Evolutionary conservation across 805 yeast species (phyloP), one percentile per base, ranked within the genome.

Genomic region (Suhomyces emberorum): DNA sequence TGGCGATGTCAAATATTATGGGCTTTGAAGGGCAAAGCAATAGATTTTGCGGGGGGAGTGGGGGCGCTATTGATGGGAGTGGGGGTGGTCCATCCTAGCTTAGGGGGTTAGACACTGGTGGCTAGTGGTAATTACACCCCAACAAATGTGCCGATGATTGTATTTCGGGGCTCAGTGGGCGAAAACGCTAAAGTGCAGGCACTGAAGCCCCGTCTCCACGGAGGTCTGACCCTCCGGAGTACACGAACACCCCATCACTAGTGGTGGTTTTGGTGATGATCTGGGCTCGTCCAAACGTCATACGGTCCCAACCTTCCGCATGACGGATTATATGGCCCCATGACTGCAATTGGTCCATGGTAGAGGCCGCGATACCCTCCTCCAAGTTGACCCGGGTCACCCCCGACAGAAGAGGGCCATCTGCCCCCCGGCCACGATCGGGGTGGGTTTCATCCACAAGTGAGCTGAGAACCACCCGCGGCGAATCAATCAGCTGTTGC

Each of bases 181-280:
- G n/a, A n/a, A n/a, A 20, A 7, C 4, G 15, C 24, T 19, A 70
- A 14, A 70, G 39, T 38, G 68, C 61, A 4, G 87, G 79, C 11
- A 74, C 74, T 8, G 91, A 81, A 2, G 83, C 83, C 6, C 95
- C 95, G 55, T 85, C 95, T n/a, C 89, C 95, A 35, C 95, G 69
- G n/a, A 69, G 72, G 47, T 85, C 95, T 37, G 84, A 76, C 1
- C 95, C 95, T 8, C 77, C 95, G 26, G 81, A 65, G 54, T 76
- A 81, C 2, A 79, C 69, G 25, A 72, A 55, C 10, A 52, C 47
- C 2, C 73, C 76, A 17, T 59, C 48, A 14, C 12, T 11, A n/a
- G 58, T 54, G 1, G 65, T 54, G 11, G 62, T 69, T 37, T 67
- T 72, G 50, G 69, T 70, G 39, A 85, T 83, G 32, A 86, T 74